phyloP scores from a whole-genome alignment of 495 filamentous ascomycete genomes.

The Durotheca rogersii region DNA sequence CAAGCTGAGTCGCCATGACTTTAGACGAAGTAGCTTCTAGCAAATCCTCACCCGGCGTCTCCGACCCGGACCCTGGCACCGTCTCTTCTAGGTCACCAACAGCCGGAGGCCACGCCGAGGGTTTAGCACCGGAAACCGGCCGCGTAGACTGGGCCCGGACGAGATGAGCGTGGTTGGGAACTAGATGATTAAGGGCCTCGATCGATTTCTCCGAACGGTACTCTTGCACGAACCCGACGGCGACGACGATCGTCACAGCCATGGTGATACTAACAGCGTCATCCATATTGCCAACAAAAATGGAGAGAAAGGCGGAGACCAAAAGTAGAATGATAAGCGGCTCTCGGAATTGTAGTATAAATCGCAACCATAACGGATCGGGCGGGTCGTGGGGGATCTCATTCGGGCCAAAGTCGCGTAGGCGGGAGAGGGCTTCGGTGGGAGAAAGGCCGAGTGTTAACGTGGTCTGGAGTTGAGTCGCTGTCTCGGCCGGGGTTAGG shows the following conservation, averaged over 20 bases:
- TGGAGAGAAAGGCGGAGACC: conserved; percentile 82
- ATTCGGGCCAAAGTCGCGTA: conserved; percentile 82
- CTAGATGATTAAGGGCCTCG: conserved; percentile 88
- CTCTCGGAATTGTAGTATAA: conserved; percentile 95
- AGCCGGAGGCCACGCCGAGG: conserved; percentile 47
- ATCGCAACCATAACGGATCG: conserved; percentile 91
- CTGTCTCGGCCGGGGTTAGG: conserved; percentile 74
- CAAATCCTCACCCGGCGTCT: conserved; percentile 51
- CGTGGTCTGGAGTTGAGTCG: conserved; percentile 77
- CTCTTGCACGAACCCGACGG: conserved; percentile 95
- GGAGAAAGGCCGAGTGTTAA: conserved; percentile 76
- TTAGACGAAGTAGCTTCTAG: conserved; percentile 74
- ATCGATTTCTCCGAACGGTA: conserved; percentile 97
- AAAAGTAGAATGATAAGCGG: conserved; percentile 87
- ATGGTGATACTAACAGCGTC: conserved; percentile 94
- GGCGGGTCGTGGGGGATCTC: conserved; percentile 92
- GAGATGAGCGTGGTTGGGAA: conserved; percentile 91
- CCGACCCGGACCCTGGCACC: conserved; percentile 31
- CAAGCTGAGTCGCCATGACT: conserved; percentile 80
- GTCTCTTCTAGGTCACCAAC: conserved; percentile 36
- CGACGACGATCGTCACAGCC: conserved; percentile 94
- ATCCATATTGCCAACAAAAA: conserved; percentile 91
- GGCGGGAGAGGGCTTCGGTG: conserved; percentile 73
- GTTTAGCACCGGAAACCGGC: conserved; percentile 30
- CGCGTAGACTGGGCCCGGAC: conserved; percentile 60